Evolutionary conservation across 2,329 filamentous ascomycete genomes (phyloP).

Genomic region (Fusarium setosum): DNA sequence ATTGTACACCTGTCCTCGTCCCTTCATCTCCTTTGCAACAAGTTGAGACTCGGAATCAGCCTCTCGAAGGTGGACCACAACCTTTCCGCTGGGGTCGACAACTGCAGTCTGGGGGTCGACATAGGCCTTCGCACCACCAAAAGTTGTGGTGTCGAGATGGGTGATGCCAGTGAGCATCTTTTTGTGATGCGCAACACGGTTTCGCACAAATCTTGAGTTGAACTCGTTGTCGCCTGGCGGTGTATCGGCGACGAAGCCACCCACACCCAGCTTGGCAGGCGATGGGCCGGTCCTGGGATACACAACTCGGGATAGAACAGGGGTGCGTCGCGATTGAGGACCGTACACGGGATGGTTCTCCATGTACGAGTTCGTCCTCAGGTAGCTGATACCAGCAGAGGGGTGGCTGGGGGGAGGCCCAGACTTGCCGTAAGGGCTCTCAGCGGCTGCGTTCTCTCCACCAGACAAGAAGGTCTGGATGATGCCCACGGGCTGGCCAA

Average conservation of each 20-base stretch:
- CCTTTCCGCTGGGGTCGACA: slow-evolving; percentile 62
- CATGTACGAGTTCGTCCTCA: slow-evolving; percentile 65
- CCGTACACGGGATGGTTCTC: slow-evolving; percentile 72
- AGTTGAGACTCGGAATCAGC: slow-evolving; percentile 52
- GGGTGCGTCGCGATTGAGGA: slow-evolving; percentile 62
- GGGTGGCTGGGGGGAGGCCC: slow-evolving; percentile 72
- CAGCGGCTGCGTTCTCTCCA: slow-evolving; percentile 39
- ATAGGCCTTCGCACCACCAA: slow-evolving; percentile 67
- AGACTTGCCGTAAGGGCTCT: slow-evolving; percentile 59
- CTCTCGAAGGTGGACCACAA: slow-evolving; percentile 58
- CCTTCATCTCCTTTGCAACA: slow-evolving; percentile 59
- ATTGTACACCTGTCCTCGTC: slow-evolving; percentile 49
- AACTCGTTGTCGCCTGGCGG: slow-evolving; percentile 57
- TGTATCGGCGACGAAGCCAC: slow-evolving; percentile 62
- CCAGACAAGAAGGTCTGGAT: slow-evolving; percentile 40
- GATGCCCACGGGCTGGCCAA: slow-evolving; percentile 50
- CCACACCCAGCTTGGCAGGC: slow-evolving; percentile 62
- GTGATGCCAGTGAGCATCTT: slow-evolving; percentile 49
- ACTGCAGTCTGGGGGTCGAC: slow-evolving; percentile 57
- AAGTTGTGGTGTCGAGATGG: slow-evolving; percentile 58
- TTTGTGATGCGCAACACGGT: slow-evolving; percentile 31
- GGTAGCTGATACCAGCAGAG: slow-evolving; percentile 71
- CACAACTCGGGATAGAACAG: slow-evolving; percentile 64
- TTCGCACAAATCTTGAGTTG: slow-evolving; percentile 45
- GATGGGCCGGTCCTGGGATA: slow-evolving; percentile 52